Conservation (phyloP, 2,329 filamentous ascomycete species). For the Epichloe hybrida region DNA sequence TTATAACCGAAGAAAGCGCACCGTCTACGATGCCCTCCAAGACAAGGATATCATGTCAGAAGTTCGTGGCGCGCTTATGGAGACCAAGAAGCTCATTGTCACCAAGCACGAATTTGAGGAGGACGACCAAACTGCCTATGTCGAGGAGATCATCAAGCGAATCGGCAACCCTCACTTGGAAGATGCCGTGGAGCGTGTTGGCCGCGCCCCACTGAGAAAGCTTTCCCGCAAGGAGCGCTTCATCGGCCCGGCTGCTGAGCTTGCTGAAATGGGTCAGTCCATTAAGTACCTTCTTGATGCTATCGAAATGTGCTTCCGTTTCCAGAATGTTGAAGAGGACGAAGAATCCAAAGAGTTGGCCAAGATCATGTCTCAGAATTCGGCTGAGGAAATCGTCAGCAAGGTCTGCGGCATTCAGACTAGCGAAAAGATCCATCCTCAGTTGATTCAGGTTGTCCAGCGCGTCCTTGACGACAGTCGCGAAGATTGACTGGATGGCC, state of each 20-base stretch:
- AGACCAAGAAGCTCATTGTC: slow-evolving; percentile 78
- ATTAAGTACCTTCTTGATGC: slow-evolving; percentile 65
- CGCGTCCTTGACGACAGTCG: slow-evolving; percentile 59
- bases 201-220: slow-evolving; percentile 87
- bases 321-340: slow-evolving; percentile 87
- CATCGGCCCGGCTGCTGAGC: slow-evolving; percentile 77
- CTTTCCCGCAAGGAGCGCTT: slow-evolving; percentile 91
- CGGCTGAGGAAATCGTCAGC: slow-evolving; percentile 59
- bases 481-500: slow-evolving; percentile 26
- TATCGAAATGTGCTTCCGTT: slow-evolving; percentile 83
- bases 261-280: slow-evolving; percentile 67
- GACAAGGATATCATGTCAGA: slow-evolving; percentile 68
- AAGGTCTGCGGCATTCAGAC: slow-evolving; percentile 72
- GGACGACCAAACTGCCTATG: slow-evolving; percentile 71
- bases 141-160: slow-evolving; percentile 80
- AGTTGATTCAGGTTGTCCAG: slow-evolving; percentile 65
- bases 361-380: slow-evolving; percentile 65
- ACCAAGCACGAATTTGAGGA: slow-evolving; percentile 69
- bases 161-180: slow-evolving; percentile 90
- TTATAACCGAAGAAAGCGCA: slow-evolving; percentile 71
- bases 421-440: slow-evolving; percentile 62
- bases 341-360: slow-evolving; percentile 80
- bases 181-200: slow-evolving; percentile 88
- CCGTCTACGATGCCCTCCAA: slow-evolving; percentile 76
- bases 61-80: slow-evolving; percentile 65